Conservation (phyloP, 1,139 yeast species). For the Lodderomyces margitis region DNA sequence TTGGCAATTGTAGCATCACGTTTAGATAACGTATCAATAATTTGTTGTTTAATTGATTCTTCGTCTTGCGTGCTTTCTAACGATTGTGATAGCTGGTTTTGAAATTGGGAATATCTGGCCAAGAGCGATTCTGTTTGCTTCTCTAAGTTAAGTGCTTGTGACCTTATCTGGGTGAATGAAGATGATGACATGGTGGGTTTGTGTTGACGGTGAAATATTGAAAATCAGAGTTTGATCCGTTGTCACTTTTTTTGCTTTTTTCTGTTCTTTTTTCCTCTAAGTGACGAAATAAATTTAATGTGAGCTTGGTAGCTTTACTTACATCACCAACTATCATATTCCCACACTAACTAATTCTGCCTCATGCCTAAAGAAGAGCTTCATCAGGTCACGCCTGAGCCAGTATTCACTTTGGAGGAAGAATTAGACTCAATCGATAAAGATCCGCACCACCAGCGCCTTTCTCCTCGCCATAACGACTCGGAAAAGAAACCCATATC, state of each 20-base stretch:
- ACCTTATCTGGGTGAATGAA: conserved; percentile 38
- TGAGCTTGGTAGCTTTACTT: background rate
- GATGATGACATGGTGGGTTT: conserved; percentile 32
- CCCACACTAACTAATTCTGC: too few species aligned
- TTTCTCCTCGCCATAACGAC: conserved; percentile 2
- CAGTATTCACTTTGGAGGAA: conserved; percentile 1
- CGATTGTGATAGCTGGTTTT: conserved; percentile 20
- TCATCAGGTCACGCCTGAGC: conserved; percentile 3
- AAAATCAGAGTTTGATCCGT: too few species aligned
- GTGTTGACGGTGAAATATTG: too few species aligned
- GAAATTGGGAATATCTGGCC: conserved; percentile 35
- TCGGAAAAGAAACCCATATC: conserved; percentile 5
- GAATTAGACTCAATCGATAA: background rate
- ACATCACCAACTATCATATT: too few species aligned
- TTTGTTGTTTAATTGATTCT: conserved; percentile 51
- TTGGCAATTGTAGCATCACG: conserved; percentile 32
- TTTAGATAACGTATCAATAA: conserved; percentile 39
- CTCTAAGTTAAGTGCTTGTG: conserved; percentile 40
- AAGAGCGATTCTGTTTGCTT: conserved; percentile 42
- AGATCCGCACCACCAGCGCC: background rate
- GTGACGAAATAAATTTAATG: background rate
- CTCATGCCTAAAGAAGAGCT: conserved; percentile 4
- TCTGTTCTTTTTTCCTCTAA: background rate
- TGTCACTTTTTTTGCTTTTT: background rate
- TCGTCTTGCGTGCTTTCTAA: conserved; percentile 60